Percentiles rank a stretch among this genome's conserved stretches.
These are phyloP conservation scores for Boechera divaricarpa DNA, from an alignment of 345 rosid species.

Conservation along the genomic window DNA sequence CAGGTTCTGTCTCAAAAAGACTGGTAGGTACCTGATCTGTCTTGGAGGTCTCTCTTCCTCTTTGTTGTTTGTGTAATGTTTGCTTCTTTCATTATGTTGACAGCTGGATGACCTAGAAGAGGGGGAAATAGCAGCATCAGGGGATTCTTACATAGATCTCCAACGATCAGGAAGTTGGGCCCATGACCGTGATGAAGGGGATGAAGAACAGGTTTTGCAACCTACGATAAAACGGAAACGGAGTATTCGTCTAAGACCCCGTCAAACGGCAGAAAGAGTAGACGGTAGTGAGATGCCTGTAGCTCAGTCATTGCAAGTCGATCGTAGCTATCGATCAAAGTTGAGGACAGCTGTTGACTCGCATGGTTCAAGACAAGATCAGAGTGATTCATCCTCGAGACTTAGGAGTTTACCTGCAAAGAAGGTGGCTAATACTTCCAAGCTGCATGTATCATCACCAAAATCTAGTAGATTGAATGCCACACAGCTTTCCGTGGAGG, in stretches of 20 bases:
- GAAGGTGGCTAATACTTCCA: slow-evolving; percentile 69
- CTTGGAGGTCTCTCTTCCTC: slow-evolving; percentile 27
- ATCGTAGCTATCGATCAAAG: slow-evolving; percentile 68
- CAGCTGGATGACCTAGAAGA: slow-evolving; percentile 97
- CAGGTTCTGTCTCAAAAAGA: slow-evolving; percentile 77
- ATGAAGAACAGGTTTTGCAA: slow-evolving; percentile 97
- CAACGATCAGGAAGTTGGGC: slow-evolving; percentile 97
- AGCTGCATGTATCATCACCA: slow-evolving; percentile 69
- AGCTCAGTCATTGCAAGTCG: slow-evolving; percentile 62
- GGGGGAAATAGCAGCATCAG: slow-evolving; percentile 96
- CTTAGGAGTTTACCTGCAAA: slow-evolving; percentile 65
- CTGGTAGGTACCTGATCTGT: slow-evolving; percentile 58
- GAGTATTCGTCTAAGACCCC: slow-evolving; percentile 92
- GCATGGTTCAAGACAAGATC: slow-evolving; percentile 65
- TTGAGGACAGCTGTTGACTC: slow-evolving; percentile 62
- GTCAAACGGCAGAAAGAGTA: slow-evolving; percentile 70
- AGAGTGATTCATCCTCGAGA: slow-evolving; percentile 68
- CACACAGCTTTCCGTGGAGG: slow-evolving; percentile 60
- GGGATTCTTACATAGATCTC: slow-evolving; percentile 89
- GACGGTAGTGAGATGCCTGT: slow-evolving; percentile 58
- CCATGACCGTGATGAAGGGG: slow-evolving; percentile 94
- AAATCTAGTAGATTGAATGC: slow-evolving; percentile 70
- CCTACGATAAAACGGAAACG: slow-evolving; percentile 96
- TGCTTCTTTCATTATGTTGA: slow-evolving; percentile 40
- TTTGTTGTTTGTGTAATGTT: slow-evolving; percentile 30